phyloP scores from a whole-genome alignment of 1,284 basidiomycete species.

The Dichomitus squalens region DNA sequence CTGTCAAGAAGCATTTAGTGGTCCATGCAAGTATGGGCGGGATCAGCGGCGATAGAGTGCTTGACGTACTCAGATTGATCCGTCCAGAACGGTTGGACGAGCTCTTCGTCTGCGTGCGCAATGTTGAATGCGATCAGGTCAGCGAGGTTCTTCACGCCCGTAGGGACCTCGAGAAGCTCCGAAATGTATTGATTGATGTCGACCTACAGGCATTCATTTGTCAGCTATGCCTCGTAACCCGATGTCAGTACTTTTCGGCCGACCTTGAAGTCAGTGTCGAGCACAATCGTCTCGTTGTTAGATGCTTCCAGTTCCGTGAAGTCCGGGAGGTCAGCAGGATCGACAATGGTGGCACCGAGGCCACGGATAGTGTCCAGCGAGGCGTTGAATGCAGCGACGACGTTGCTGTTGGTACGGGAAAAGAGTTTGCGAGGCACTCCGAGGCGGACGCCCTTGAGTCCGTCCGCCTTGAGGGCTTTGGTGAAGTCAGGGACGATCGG shows the following conservation, averaged over 20 bases:
- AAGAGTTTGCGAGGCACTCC: constrained; percentile 56
- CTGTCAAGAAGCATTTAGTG: too few species aligned
- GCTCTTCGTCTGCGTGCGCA: constrained; percentile 40
- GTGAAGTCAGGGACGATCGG: constrained; percentile 54
- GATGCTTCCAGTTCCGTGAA: constrained; percentile 52
- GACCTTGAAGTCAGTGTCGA: constrained; percentile 61
- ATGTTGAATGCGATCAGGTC: constrained; percentile 60
- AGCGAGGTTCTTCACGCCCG: constrained; percentile 54
- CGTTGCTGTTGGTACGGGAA: constrained; percentile 38
- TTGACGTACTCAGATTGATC: constrained; percentile 45
- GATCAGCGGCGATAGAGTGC: too few species aligned
- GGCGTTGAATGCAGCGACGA: constrained; percentile 48
- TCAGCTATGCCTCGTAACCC: background rate
- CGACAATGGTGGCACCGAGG: constrained; percentile 62
- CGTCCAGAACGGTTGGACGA: constrained; percentile 49
- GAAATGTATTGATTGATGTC: constrained; percentile 52
- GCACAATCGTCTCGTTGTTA: constrained; percentile 56
- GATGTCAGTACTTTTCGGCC: background rate
- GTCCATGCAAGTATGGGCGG: too few species aligned
- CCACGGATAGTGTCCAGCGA: constrained; percentile 48
- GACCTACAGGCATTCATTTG: constrained; percentile 37
- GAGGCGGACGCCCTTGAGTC: constrained; percentile 57
- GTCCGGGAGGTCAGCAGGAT: constrained; percentile 62
- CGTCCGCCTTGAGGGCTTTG: constrained; percentile 49
- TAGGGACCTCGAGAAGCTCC: constrained; percentile 47